A percentile compares a stretch with the other conserved stretches of the same genome.
These are phyloP conservation scores for Aspergillus homomorphus DNA, from an alignment of 495 filamentous ascomycete genomes.

Conservation along the genomic window DNA sequence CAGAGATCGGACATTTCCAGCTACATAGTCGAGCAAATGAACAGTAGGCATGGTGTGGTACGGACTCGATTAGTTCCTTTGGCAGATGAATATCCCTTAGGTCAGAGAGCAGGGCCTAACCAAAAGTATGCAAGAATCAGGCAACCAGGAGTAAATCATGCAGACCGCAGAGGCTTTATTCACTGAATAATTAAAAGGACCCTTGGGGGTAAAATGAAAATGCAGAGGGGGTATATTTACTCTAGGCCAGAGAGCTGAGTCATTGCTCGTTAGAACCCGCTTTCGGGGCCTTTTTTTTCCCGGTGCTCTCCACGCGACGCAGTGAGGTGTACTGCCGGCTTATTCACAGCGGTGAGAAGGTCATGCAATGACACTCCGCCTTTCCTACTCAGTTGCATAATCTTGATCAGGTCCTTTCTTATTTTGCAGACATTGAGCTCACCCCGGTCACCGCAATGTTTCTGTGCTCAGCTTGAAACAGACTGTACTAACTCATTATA, in stretches of 20 bases:
- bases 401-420: too few species aligned
- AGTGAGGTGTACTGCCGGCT: too few species aligned
- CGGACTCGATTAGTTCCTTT: background rate
- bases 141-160: background rate
- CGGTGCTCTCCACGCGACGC: background rate
- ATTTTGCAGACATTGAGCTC: too few species aligned
- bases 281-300: background rate
- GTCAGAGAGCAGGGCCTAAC: background rate
- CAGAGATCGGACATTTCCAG: slow-evolving; percentile 89
- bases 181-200: background rate
- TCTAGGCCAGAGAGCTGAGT: slow-evolving; percentile 11
- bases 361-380: too few species aligned
- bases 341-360: too few species aligned
- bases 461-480: too few species aligned
- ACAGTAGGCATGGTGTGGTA: slow-evolving; percentile 73
- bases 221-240: background rate
- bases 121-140: background rate
- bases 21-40: slow-evolving; percentile 82
- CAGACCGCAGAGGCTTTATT: background rate
- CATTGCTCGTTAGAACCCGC: slow-evolving; percentile 1
- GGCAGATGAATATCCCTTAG: background rate
- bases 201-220: background rate
- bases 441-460: too few species aligned
- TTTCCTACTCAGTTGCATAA: too few species aligned
- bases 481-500: too few species aligned